Base-by-base conservation (phyloP, 306 rosid species). In the Echinosophora koreensis region DNA sequence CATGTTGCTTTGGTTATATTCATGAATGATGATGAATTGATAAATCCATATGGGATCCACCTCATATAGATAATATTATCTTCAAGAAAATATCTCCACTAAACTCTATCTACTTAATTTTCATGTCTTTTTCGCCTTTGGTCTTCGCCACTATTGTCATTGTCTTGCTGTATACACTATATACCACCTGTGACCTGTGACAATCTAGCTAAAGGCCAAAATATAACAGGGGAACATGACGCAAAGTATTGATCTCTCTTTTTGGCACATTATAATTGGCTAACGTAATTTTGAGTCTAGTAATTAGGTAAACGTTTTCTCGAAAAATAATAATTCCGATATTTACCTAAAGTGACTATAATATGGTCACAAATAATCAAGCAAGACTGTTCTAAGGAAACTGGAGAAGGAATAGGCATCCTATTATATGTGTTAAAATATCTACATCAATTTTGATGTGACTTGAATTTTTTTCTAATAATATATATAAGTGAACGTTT, bases 51-150 rank as follows among this genome's bases (percentile, higher is more conserved):
- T 22, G 77, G 77, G 71, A 60, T 3, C 81, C 76, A 70, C 82
- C 32, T 13, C 35, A 1, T 3, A 0, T 6, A 62, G 39, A 10
- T 3, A 62, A 38, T 52, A 49, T 79, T 79, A 79, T 79, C 82
- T 50, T 69, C 11, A 50, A 61, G 8, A 62, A 50, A 71, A 79
- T 79, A 71, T 79, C 78, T 8, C 27, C 49, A 60, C 56, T 41
- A n/a, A 61, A 44, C 39, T 10, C 3, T 32, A 8, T n/a, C 16
- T 32, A 8, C 28, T 14, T 44, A 12, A 14, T 10, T 55, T 18
- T 59, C 28, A 9, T 11, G 18, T 32, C 66, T 32, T 32, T 60
- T 16, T 44, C 66, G 66, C 66, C 5, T 37, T 37, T 37, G 41
- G 13, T 34, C 14, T 14, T 61, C 30, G 66, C 14, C 46, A 61